These are phyloP conservation scores for Ceratocystiopsis brevicomis DNA, from an alignment of 2,329 filamentous ascomycete genomes.

Conservation along the genomic window DNA sequence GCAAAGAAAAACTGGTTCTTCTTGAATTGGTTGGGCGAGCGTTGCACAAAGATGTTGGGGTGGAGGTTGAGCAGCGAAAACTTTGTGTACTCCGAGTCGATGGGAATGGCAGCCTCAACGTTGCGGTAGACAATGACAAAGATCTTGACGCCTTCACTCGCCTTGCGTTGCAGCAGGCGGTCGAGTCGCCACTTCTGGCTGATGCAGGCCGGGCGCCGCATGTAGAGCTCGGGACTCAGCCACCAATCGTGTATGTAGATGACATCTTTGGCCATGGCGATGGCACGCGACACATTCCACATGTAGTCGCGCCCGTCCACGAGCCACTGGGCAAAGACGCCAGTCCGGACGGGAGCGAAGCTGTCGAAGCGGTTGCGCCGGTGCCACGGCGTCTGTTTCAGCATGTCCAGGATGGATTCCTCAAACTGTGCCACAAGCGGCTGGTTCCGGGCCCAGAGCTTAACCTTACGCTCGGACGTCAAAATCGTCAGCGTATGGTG, in stretches of 20 bases:
- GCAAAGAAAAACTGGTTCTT: slow-evolving; percentile 99
- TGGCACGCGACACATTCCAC: slow-evolving; percentile 96
- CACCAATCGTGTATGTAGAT: slow-evolving; percentile 99
- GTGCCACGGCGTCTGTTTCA: slow-evolving; percentile 64
- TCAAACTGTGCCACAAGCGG: slow-evolving; percentile 81
- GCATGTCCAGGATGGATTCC: slow-evolving; percentile 78
- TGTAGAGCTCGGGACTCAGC: slow-evolving; percentile 81
- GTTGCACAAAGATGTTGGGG: slow-evolving; percentile 87
- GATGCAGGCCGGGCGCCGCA: slow-evolving; percentile 82
- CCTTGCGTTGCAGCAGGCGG: slow-evolving; percentile 79
- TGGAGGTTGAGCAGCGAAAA: slow-evolving; percentile 89
- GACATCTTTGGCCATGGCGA: slow-evolving; percentile 92
- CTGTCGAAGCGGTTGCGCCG: slow-evolving; percentile 74
- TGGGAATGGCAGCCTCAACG: slow-evolving; percentile 89
- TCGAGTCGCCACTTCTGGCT: slow-evolving; percentile 97
- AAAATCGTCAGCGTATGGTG: slow-evolving; percentile 78
- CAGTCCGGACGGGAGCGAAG: slow-evolving; percentile 74
- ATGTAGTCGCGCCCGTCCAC: slow-evolving; percentile 96
- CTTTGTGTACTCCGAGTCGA: slow-evolving; percentile 96
- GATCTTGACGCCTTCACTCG: slow-evolving; percentile 85
- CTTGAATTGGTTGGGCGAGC: slow-evolving; percentile 92
- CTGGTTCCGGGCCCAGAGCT: slow-evolving; percentile 79
- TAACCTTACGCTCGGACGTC: slow-evolving; percentile 83
- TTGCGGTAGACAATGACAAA: slow-evolving; percentile 97
- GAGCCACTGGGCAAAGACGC: slow-evolving; percentile 86